Evolutionary conservation across 2,329 filamentous ascomycete species (phyloP).

Genomic region (Elsinoe australis): DNA sequence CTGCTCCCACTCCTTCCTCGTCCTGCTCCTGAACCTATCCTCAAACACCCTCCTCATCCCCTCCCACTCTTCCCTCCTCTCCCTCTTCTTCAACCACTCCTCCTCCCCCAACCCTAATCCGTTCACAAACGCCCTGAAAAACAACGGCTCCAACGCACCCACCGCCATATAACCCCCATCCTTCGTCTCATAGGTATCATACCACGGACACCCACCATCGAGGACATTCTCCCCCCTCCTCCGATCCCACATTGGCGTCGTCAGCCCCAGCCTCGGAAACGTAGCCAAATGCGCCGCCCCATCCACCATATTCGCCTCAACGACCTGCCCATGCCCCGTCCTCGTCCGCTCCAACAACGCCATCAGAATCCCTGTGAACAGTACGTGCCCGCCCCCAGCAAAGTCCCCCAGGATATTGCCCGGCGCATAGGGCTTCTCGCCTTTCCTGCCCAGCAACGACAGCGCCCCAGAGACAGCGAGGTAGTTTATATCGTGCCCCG

Average conservation of each 20-base stretch:
- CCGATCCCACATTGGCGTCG: slow-evolving; percentile 54
- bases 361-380: slow-evolving; percentile 74
- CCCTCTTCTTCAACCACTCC: slow-evolving; percentile 43
- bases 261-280: slow-evolving; percentile 62
- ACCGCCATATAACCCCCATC: slow-evolving; percentile 77
- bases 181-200: slow-evolving; percentile 78
- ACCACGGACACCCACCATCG: slow-evolving; percentile 80
- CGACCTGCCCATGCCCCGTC: slow-evolving; percentile 71
- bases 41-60: slow-evolving; percentile 56
- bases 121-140: slow-evolving; percentile 61
- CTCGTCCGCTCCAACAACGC: slow-evolving; percentile 61
- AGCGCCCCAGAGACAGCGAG: slow-evolving; percentile 79
- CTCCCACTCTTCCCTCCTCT: slow-evolving; percentile 60
- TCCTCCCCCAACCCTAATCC: slow-evolving; percentile 53
- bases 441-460: slow-evolving; percentile 62
- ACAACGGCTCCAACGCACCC: slow-evolving; percentile 83
- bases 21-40: slow-evolving; percentile 58
- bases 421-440: slow-evolving; percentile 67
- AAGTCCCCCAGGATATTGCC: slow-evolving; percentile 85
- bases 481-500: slow-evolving; percentile 95
- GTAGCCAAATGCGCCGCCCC: slow-evolving; percentile 70
- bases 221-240: slow-evolving; percentile 68
- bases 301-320: slow-evolving; percentile 97
- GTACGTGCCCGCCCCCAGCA: slow-evolving; percentile 74
- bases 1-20: slow-evolving; percentile 70